Percentiles rank a stretch among this genome's conserved stretches.
These are phyloP conservation scores for Bassia scoparia DNA, from an alignment of 148 eudicot genomes.

Conservation along the genomic window DNA sequence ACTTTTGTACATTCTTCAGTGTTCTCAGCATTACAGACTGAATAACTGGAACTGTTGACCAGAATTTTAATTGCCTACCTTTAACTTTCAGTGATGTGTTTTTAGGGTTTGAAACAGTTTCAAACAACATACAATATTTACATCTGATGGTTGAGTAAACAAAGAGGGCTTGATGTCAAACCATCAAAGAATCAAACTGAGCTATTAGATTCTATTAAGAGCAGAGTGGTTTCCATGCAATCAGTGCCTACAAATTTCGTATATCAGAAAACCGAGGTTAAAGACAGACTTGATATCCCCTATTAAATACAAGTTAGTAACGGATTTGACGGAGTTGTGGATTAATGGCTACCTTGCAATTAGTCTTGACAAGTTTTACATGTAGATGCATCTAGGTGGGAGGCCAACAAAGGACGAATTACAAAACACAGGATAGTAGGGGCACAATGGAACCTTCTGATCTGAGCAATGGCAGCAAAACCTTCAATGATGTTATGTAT, in stretches of 20 bases:
- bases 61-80: too few relatives aligned
- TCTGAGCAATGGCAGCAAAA: slow-evolving; percentile 22
- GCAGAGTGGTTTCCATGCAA: background rate
- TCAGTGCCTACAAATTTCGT: background rate
- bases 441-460: slow-evolving; percentile 27
- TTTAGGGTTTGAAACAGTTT: background rate
- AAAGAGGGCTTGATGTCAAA: background rate
- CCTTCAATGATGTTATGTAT: slow-evolving; percentile 47
- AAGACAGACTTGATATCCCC: background rate
- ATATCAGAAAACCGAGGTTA: background rate
- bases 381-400: background rate
- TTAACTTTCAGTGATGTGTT: background rate
- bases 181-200: background rate
- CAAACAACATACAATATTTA: background rate
- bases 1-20: background rate
- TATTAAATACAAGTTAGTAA: background rate
- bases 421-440: background rate
- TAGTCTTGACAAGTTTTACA: background rate
- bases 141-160: background rate
- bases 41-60: background rate
- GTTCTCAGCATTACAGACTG: background rate
- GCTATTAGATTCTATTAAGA: background rate
- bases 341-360: background rate
- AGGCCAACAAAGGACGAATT: background rate
- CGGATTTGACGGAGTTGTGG: background rate